phyloP scores from a whole-genome alignment of 495 filamentous ascomycete species.

The Cercophora newfieldiana region DNA sequence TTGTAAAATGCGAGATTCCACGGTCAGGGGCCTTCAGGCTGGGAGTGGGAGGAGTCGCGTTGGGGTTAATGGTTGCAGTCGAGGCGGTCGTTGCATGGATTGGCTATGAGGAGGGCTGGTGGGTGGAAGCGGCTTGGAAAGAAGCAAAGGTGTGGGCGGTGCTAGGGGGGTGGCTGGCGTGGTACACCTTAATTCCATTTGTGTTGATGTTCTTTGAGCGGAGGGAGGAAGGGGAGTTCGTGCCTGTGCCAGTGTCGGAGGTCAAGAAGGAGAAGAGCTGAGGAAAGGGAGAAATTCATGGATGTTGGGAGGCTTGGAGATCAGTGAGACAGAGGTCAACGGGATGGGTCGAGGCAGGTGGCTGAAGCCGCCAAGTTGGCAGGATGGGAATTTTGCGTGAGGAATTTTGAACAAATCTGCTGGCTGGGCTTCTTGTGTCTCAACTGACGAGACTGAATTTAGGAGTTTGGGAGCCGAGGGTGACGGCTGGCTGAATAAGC shows the following conservation, averaged over 20 bases:
- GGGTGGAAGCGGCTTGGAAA: not conserved
- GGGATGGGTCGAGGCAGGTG: not conserved
- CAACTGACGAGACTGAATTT: too few species aligned
- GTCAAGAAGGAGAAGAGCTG: constrained; percentile 8
- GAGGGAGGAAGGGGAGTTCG: constrained; percentile 4
- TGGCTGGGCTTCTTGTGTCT: too few species aligned
- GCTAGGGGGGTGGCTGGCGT: constrained; percentile 1
- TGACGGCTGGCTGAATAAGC: not conserved
- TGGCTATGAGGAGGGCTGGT: constrained; percentile 17
- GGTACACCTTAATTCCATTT: constrained; percentile 13
- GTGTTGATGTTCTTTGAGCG: constrained; percentile 17
- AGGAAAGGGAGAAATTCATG: constrained; percentile 9
- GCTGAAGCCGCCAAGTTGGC: not conserved
- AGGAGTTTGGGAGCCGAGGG: not conserved
- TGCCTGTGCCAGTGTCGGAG: constrained; percentile 1
- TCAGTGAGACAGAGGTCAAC: not conserved
- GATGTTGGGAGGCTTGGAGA: not conserved
- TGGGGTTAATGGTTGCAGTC: constrained; percentile 13
- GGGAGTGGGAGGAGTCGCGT: constrained; percentile 23
- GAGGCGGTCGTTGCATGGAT: constrained; percentile 16
- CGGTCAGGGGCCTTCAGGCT: constrained; percentile 24
- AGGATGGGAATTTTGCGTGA: not conserved
- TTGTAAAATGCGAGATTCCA: constrained; percentile 29
- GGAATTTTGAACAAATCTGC: too few species aligned
- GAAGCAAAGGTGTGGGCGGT: not conserved